phyloP scores from a whole-genome alignment of 2,329 filamentous ascomycete genomes.

The Neoarthrinium moseri region DNA sequence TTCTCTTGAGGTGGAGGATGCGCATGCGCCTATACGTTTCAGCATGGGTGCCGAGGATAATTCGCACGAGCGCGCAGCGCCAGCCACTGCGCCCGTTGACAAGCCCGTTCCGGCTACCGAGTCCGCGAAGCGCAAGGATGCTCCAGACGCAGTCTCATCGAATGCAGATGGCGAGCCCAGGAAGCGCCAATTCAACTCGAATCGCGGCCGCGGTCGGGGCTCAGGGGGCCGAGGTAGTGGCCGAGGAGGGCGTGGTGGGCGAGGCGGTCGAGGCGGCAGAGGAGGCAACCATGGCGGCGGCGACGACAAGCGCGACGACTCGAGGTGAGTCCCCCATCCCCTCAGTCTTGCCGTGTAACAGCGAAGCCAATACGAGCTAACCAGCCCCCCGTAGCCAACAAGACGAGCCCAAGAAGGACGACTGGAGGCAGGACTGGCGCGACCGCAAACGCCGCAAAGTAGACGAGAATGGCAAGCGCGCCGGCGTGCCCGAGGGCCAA shows the following conservation, averaged over 20 bases:
- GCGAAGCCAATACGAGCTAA: constrained; percentile 28
- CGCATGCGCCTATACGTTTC: constrained; percentile 16
- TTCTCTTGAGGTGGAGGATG: constrained; percentile 12
- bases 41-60: constrained; percentile 20
- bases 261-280: constrained; percentile 13
- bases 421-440: constrained; percentile 43
- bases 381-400: constrained; percentile 51
- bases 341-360: constrained; percentile 5
- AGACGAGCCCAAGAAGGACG: constrained; percentile 44
- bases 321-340: constrained; percentile 2
- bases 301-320: constrained; percentile 16
- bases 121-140: constrained; percentile 10
- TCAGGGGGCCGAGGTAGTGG: constrained; percentile 13
- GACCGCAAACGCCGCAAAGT: constrained; percentile 55
- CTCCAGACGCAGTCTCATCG: constrained; percentile 14
- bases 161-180: constrained; percentile 15
- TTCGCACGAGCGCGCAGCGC: constrained; percentile 8
- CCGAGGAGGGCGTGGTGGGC: constrained; percentile 10
- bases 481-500: constrained; percentile 28
- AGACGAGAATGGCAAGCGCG: constrained; percentile 30
- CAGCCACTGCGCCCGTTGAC: constrained; percentile 4
- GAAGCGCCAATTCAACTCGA: constrained; percentile 15
- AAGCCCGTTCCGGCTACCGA: constrained; percentile 8
- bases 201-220: constrained; percentile 12
- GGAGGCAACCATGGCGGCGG: constrained; percentile 9